phyloP scores from a whole-genome alignment of 345 rosid genomes.

The Eucalyptus regnans region DNA sequence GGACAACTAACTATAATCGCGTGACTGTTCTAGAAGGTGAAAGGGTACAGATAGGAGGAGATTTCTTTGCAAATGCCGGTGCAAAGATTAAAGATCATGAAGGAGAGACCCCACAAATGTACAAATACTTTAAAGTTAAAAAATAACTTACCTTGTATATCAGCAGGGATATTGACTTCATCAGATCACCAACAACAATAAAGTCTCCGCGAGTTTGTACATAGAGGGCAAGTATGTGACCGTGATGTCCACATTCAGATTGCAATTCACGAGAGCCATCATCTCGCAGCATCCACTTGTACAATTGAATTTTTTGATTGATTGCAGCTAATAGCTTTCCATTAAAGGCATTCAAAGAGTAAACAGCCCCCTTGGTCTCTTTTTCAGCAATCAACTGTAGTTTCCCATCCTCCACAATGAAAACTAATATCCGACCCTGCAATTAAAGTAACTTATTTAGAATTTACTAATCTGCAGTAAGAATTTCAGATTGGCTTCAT shows the following conservation, averaged over 20 bases:
- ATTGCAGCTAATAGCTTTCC: slow-evolving; percentile 93
- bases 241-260: slow-evolving; percentile 88
- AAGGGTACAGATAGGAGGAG: neutral
- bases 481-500: neutral
- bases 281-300: slow-evolving; percentile 90
- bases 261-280: slow-evolving; percentile 81
- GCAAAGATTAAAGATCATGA: neutral
- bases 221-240: slow-evolving; percentile 81
- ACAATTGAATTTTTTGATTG: slow-evolving; percentile 83
- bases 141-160: slow-evolving; percentile 63
- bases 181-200: slow-evolving; percentile 87
- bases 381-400: slow-evolving; percentile 83
- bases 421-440: slow-evolving; percentile 89
- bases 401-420: slow-evolving; percentile 76
- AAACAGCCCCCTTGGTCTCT: slow-evolving; percentile 91
- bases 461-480: neutral
- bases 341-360: slow-evolving; percentile 78
- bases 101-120: neutral
- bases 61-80: neutral
- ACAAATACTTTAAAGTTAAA: neutral
- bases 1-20: neutral
- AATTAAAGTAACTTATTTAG: neutral
- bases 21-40: neutral
- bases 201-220: slow-evolving; percentile 96
- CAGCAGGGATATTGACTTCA: slow-evolving; percentile 85